Evolutionary conservation across 805 yeast genomes (phyloP), one percentile per base, ranked within the genome.

Genomic region (Candida railenensis): DNA sequence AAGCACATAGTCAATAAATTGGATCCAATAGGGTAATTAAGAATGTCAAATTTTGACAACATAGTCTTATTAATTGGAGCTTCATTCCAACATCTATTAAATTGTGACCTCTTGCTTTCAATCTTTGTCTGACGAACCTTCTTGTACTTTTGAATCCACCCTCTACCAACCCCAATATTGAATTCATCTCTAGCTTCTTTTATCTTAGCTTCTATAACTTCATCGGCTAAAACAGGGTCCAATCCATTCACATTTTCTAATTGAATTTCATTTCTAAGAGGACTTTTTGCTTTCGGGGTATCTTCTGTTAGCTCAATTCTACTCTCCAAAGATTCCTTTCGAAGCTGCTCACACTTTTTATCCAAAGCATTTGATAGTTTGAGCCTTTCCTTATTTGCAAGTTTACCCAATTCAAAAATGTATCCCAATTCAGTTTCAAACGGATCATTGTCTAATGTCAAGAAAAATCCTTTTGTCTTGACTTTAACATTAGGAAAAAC

Each of bases 361-460:
- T 73, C 73, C 39, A 72, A 73, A 11, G 65, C 47, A 4, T 70
- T 61, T 36, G 53, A 43, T 40, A 86, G 83, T 20, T 78, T 79
- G 11, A 79, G 42, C 50, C 96, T 72, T 43, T 73, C 68, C 52
- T 70, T 73, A 58, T 89, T 95, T 53, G 84, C 92, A n/a, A 73
- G 48, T 18, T 66, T 43, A 1, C 96, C 96, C 9, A 85, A 71
- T 53, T 84, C 83, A 56, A 77, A 82, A 22, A 85, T 79, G 56
- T 80, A 70, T 19, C 80, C 77, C 40, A 91, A 66, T 54, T 88
- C 83, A 5, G 82, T 72, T 63, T 92, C 98, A 61, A 91, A 90
- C 5, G 96, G 92, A 63, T 92, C 97, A 62, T 88, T 96, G 46
- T 88, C 96, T 51, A 90, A 73, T 20, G 85, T 74, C 34, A 90